These are phyloP conservation scores for Plasmodium gaboni DNA, from an alignment of 169 alveolate species.

Conservation along the genomic window DNA sequence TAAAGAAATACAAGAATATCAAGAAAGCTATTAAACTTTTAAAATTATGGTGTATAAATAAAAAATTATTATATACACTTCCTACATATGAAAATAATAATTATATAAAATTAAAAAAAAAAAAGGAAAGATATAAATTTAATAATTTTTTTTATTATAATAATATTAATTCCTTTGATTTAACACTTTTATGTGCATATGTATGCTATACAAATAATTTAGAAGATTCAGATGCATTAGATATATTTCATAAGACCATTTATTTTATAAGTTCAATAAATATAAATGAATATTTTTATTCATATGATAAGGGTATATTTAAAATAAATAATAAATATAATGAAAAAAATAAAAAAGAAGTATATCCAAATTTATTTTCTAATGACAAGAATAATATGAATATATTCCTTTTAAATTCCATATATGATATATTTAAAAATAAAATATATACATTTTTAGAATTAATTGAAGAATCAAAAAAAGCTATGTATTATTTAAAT, in stretches of 20 bases:
- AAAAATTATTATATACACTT: constrained; percentile 9
- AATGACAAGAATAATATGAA: background rate
- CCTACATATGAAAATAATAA: constrained; percentile 8
- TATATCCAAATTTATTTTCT: background rate
- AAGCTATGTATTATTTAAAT: constrained; percentile 15
- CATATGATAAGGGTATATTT: constrained; percentile 9
- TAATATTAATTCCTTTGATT: constrained; percentile 29
- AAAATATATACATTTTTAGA: constrained; percentile 2
- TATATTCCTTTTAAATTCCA: constrained; percentile 4
- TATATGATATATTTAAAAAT: constrained; percentile 28
- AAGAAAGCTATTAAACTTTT: constrained; percentile 30
- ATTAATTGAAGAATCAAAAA: constrained; percentile 41
- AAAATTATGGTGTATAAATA: constrained; percentile 44
- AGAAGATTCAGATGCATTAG: background rate
- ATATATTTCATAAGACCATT: constrained; percentile 31
- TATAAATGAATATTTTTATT: background rate
- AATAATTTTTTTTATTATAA: background rate
- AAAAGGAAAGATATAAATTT: constrained; percentile 5
- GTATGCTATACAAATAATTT: constrained; percentile 25
- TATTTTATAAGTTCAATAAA: constrained; percentile 25
- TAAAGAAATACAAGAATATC: background rate
- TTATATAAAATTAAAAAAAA: background rate
- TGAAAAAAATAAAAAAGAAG: background rate
- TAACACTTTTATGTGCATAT: constrained; percentile 18
- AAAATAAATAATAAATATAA: background rate